Evolutionary conservation across 2,329 filamentous ascomycete genomes (phyloP), one percentile per base, ranked within the genome.

Genomic region (Gaeumannomyces sp.): DNA sequence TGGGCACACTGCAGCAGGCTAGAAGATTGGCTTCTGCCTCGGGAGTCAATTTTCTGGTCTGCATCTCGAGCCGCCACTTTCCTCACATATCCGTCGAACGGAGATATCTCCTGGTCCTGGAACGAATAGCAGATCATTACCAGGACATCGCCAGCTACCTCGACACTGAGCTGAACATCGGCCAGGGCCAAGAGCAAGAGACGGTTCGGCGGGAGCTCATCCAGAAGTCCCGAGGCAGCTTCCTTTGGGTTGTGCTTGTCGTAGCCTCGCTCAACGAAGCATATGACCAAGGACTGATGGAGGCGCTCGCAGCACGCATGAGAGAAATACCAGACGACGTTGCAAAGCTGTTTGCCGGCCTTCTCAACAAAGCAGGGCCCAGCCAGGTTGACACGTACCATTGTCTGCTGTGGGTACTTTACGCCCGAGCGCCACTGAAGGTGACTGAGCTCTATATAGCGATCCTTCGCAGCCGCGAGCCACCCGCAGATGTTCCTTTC

Each of bases 351-450:
- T 87, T 89, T 66, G 74, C 73, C 3, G 72, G 83, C n/a, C 81
- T 87, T 0, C 64, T 87, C 3, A 77, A 65, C 0, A 76, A 82
- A 19, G 83, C 88, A 63, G 22, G 65, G 0, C 50, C 74, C 0
- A 75, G 83, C 6, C 72, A 73, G 61, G 72, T 79, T 0, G 72
- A 76, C 0, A 67, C 86, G 0, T 64, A 77, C 0, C 67, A 83
- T 0, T 84, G 79, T 33, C 66, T 88, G 0, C 77, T 81, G n/a
- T 87, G 81, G 81, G 74, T 88, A 0, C 72, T 88, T 0, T 86
- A 78, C 29, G 75, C 84, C 0, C 73, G 70, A 10, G 67, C 72
- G 0, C 80, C 83, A 0, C 64, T 87, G 0, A 72, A 58, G 0
- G 77, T 72, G 0, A 67, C 76, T 0, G 77, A 86, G 67, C 73